Base-by-base conservation (phyloP, 441 rosid species). In the Syzygium syzygioides region DNA sequence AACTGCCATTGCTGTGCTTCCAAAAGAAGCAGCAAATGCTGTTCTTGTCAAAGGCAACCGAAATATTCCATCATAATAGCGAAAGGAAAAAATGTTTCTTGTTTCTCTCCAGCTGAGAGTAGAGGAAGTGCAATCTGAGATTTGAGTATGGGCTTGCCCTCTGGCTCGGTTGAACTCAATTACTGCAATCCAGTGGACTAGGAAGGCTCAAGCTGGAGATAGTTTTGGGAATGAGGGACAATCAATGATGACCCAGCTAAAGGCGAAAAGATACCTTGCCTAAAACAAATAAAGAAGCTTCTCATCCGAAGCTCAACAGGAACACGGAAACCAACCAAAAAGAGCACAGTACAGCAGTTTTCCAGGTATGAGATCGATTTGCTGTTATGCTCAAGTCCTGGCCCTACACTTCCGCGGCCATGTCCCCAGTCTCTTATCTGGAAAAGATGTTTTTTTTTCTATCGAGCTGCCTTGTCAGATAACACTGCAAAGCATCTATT, bases 251-350 rank as follows among this genome's bases (percentile, higher is more conserved):
- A 55, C n/a, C 59, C 45, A 9, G 87, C 66, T 28, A 55, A 59
- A 85, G 87, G 28, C 34, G 66, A 59, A 55, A 55, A 85, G 87
- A 85, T 85, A 85, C 87, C 87, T 85, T 85, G 87, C 87, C 87
- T 85, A 85, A 85, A 55, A 45, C 64, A 85, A 85, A 11, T 23
- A 14, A 85, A 32, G 87, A 85, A 85, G 30, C 87, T 85, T 55
- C 66, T 55, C 87, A 34, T 79, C 84, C 84, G 84, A 2, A 79
- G 84, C 84, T 79, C 53, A 13, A 79, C 53, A 23, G 3, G 18
- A 45, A 45, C 50, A 85, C 48, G 48, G 6, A 30, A 85, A 52
- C 45, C 64, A 52, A 55, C 59, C 57, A 32, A 85, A 13, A 85
- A 85, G 62, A 32, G 25, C 3, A 55, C 84, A 2, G 19, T 45